A percentile compares a stretch with the other conserved stretches of the same genome.
Conservation (phyloP, 2,329 filamentous ascomycete genomes). For the Penicillium italicum region DNA sequence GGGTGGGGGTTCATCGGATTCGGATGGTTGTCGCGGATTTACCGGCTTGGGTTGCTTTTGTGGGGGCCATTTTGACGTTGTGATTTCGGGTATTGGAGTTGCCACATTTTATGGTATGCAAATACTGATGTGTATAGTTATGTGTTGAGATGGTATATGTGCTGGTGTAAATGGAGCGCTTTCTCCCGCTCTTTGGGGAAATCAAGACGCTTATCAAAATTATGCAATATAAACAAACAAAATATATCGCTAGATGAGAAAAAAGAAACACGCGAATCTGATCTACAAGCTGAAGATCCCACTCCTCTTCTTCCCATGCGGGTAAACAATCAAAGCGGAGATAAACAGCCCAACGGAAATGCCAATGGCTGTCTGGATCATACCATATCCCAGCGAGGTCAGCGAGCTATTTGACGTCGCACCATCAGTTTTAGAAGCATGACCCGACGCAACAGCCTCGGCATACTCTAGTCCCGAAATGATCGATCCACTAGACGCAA, state of each 20-base stretch:
- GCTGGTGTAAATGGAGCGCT: background rate
- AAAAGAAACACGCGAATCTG: background rate
- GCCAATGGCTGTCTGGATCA: constrained; percentile 46
- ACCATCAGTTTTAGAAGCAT: background rate
- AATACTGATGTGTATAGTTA: no score
- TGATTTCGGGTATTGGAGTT: background rate
- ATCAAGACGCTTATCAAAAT: background rate
- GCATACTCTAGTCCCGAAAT: constrained; percentile 54
- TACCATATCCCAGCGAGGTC: constrained; percentile 40
- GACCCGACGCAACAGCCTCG: constrained; percentile 45
- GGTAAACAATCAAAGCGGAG: constrained; percentile 45
- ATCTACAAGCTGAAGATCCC: constrained; percentile 42
- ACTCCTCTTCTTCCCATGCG: constrained; percentile 44
- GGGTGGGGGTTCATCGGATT: constrained; percentile 13
- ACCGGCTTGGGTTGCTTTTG: constrained; percentile 14
- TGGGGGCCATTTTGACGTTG: constrained; percentile 10
- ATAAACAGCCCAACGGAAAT: constrained; percentile 47
- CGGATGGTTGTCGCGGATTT: constrained; percentile 13
- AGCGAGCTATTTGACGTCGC: constrained; percentile 18
- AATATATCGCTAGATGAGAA: background rate
- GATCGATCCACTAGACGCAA: constrained; percentile 54
- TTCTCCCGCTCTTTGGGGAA: background rate
- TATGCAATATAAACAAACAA: background rate
- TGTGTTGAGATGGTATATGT: background rate
- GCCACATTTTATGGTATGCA: background rate